phyloP scores from a whole-genome alignment of 2,329 filamentous ascomycete genomes.

The Fusarium multiceps region DNA sequence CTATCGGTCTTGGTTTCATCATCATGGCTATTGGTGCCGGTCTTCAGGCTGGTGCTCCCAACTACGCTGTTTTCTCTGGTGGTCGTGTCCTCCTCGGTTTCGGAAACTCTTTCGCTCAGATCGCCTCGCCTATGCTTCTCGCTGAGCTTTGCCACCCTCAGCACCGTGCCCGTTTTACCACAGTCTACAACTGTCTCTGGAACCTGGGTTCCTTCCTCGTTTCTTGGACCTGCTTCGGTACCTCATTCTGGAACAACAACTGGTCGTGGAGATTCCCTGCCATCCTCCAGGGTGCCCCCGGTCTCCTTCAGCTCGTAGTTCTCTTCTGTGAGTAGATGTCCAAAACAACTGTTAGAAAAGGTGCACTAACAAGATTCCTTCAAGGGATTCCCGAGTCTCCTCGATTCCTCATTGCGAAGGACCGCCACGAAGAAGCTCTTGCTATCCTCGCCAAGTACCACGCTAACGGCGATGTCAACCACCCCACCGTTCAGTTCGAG shows the following conservation, averaged over 20 bases:
- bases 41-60: constrained; percentile 50
- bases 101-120: constrained; percentile 72
- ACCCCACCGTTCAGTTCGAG: constrained; percentile 73
- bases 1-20: constrained; percentile 57
- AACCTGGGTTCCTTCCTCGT: constrained; percentile 70
- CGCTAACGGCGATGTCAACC: constrained; percentile 67
- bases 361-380: background rate
- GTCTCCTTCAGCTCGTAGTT: constrained; percentile 69
- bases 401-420: constrained; percentile 72
- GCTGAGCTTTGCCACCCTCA: constrained; percentile 76
- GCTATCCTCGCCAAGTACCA: constrained; percentile 71
- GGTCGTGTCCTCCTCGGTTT: constrained; percentile 65
- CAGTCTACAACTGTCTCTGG: constrained; percentile 76
- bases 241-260: constrained; percentile 64
- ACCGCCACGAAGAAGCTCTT: constrained; percentile 71
- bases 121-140: constrained; percentile 71
- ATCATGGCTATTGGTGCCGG: constrained; percentile 54
- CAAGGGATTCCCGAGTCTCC: constrained; percentile 72
- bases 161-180: constrained; percentile 73
- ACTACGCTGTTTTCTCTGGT: constrained; percentile 56
- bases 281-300: constrained; percentile 70
- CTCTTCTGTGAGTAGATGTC: constrained; percentile 66
- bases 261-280: constrained; percentile 77
- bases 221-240: constrained; percentile 72
- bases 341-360: too few species aligned